Evolutionary conservation across 805 yeast species (phyloP).

Genomic region (Torulaspora delbrueckii): DNA sequence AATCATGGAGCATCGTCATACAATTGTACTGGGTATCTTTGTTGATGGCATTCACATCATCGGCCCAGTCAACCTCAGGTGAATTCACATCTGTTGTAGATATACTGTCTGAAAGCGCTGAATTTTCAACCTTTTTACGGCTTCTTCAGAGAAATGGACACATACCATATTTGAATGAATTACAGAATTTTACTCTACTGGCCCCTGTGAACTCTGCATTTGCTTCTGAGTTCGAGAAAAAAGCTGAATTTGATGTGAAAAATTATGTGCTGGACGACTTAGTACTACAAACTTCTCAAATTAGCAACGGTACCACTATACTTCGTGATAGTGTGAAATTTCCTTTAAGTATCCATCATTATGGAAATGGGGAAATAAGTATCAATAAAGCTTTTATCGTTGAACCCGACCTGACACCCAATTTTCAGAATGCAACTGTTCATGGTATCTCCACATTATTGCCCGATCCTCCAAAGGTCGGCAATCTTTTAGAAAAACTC

Average conservation of each 20-base stretch:
- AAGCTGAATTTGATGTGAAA: conserved; percentile 19
- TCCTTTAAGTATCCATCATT: conserved; percentile 19
- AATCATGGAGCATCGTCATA: background rate
- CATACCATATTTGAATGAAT: conserved; percentile 54
- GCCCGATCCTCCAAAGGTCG: conserved; percentile 35
- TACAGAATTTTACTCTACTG: conserved; percentile 62
- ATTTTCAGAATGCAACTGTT: conserved; percentile 58
- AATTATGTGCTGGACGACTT: conserved; percentile 35
- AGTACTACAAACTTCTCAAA: conserved; percentile 31
- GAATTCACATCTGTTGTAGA: conserved; percentile 52
- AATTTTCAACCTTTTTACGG: conserved; percentile 60
- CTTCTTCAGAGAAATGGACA: conserved; percentile 57
- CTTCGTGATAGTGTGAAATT: conserved; percentile 15
- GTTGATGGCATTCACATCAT: background rate
- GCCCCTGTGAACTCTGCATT: conserved; percentile 84
- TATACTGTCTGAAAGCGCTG: conserved; percentile 59
- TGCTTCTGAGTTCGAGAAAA: conserved; percentile 18
- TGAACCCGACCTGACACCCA: conserved; percentile 54
- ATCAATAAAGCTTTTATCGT: conserved; percentile 39
- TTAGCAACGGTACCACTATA: conserved; percentile 18
- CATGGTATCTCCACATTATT: conserved; percentile 56
- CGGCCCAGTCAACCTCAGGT: conserved; percentile 1
- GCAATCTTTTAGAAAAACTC: conserved; percentile 33
- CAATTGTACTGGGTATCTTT: background rate
- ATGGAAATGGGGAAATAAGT: conserved; percentile 29